Evolutionary conservation across 148 eudicot genomes (phyloP).

Genomic region (Limonium bicolor): DNA sequence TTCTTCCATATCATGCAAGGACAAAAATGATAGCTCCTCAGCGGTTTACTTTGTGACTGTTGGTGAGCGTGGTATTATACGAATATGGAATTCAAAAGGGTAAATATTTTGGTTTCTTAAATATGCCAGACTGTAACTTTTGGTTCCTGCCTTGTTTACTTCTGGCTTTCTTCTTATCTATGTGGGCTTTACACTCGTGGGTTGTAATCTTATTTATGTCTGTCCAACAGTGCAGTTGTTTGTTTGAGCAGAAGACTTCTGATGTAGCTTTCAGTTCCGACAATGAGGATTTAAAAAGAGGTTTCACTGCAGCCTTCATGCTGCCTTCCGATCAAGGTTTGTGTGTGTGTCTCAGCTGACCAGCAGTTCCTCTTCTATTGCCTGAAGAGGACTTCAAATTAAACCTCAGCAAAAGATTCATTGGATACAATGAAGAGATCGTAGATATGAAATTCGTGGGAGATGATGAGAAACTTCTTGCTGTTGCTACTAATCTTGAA

Average conservation of each 20-base stretch:
- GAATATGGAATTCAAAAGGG: constrained; percentile 89
- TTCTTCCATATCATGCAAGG: constrained; percentile 33
- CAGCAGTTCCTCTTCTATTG: constrained; percentile 82
- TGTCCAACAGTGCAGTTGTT: constrained; percentile 52
- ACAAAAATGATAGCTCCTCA: constrained; percentile 17
- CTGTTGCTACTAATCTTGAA: constrained; percentile 93
- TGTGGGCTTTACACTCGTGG: too few relatives aligned
- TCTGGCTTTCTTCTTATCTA: not conserved
- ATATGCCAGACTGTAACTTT: not conserved
- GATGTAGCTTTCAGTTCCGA: constrained; percentile 64
- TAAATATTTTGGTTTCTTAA: constrained; percentile 13
- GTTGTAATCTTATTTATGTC: not conserved
- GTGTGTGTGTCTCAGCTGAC: constrained; percentile 77
- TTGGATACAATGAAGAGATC: constrained; percentile 90
- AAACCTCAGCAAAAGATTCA: constrained; percentile 45
- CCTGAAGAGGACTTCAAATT: constrained; percentile 35
- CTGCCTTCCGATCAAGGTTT: constrained; percentile 74
- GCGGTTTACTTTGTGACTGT: constrained; percentile 58
- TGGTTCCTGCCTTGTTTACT: not conserved
- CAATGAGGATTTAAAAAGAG: constrained; percentile 57
- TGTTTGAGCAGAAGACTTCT: constrained; percentile 75
- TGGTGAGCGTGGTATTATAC: constrained; percentile 93
- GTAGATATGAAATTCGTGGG: constrained; percentile 93
- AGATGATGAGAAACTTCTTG: constrained; percentile 81
- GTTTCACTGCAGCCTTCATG: constrained; percentile 73